phyloP scores from a whole-genome alignment of 2,329 filamentous ascomycete species.

The Coniochaeta sp. region DNA sequence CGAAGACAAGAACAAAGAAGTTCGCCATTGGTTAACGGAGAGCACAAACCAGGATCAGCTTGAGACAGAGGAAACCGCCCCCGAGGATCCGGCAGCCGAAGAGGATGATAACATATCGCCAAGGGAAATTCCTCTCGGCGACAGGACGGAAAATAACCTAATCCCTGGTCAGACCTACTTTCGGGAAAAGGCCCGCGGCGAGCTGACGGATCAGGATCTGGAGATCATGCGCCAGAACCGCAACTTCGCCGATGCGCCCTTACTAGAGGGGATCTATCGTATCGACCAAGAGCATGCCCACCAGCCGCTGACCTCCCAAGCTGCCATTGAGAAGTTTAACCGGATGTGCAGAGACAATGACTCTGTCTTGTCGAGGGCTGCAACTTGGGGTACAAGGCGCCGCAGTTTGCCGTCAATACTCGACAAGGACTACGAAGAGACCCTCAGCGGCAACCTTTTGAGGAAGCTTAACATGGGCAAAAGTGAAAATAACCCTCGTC shows the following conservation, averaged over 20 bases:
- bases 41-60: background rate
- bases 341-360: slow-evolving; percentile 43
- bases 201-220: slow-evolving; percentile 37
- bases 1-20: slow-evolving; percentile 39
- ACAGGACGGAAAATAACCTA: slow-evolving; percentile 42
- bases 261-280: slow-evolving; percentile 35
- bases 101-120: slow-evolving; percentile 28
- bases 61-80: background rate
- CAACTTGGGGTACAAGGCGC: slow-evolving; percentile 64
- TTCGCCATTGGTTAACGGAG: slow-evolving; percentile 42
- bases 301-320: slow-evolving; percentile 45
- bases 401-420: slow-evolving; percentile 49
- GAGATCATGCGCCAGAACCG: slow-evolving; percentile 40
- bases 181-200: slow-evolving; percentile 27
- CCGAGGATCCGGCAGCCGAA: background rate
- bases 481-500: slow-evolving; percentile 33
- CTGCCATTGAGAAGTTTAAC: slow-evolving; percentile 46
- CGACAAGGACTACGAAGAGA: slow-evolving; percentile 45
- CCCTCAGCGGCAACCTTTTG: slow-evolving; percentile 53
- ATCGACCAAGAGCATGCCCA: slow-evolving; percentile 18
- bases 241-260: slow-evolving; percentile 42
- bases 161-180: slow-evolving; percentile 44
- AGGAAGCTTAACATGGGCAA: slow-evolving; percentile 53
- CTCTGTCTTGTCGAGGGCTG: slow-evolving; percentile 54
- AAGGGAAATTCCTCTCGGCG: slow-evolving; percentile 35